A percentile compares a stretch with the other conserved stretches of the same genome.
Conservation (phyloP, 2,329 filamentous ascomycete genomes). For the Alternaria angustiovoidea region DNA sequence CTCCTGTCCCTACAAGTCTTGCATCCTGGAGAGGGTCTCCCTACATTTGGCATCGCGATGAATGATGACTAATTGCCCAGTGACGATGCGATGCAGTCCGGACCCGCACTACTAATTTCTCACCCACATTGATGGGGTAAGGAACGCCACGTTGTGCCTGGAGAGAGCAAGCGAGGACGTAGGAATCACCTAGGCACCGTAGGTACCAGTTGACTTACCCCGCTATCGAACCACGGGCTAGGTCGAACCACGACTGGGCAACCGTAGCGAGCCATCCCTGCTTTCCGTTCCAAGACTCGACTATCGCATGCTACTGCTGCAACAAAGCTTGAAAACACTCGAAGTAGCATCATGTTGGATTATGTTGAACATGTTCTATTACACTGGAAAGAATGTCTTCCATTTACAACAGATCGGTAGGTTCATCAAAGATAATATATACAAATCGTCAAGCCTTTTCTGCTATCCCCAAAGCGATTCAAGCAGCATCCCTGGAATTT, state of each 20-base stretch:
- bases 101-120: slow-evolving; percentile 5
- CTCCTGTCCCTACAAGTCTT: slow-evolving; percentile 43
- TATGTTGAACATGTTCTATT: neutral
- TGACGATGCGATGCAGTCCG: neutral
- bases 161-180: slow-evolving; percentile 1
- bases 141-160: slow-evolving; percentile 3
- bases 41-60: slow-evolving; percentile 40
- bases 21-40: slow-evolving; percentile 44
- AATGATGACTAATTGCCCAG: slow-evolving; percentile 5
- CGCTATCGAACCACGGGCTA: neutral
- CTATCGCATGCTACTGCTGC: neutral
- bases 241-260: neutral
- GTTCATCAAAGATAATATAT: slow-evolving; percentile 6
- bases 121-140: slow-evolving; percentile 1
- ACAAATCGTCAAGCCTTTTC: slow-evolving; percentile 5
- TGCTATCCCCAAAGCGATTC: neutral
- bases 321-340: neutral
- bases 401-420: slow-evolving; percentile 3
- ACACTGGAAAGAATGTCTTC: neutral
- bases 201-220: neutral
- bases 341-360: neutral
- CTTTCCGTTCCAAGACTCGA: neutral
- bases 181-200: neutral
- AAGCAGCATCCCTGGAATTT: slow-evolving; percentile 21
- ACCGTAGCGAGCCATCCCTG: neutral